phyloP scores from a whole-genome alignment of 2,329 filamentous ascomycete species.

The Curvularia sp. region DNA sequence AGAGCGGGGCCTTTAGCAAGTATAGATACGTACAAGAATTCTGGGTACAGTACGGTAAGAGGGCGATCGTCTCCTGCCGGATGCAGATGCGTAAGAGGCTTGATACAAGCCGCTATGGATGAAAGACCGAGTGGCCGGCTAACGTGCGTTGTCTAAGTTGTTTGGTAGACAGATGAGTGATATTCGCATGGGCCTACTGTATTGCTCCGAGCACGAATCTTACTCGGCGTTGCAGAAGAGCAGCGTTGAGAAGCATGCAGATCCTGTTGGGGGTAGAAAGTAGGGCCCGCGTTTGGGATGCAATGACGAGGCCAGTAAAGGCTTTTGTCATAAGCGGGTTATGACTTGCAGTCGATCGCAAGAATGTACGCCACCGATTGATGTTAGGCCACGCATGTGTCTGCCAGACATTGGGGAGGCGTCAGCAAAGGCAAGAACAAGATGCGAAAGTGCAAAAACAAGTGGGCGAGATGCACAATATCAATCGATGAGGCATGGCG shows the following conservation, averaged over 20 bases:
- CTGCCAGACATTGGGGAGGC: background rate
- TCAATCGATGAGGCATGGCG: background rate
- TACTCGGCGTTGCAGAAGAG: constrained; percentile 7
- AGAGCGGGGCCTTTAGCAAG: constrained; percentile 1
- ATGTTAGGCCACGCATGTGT: constrained; percentile 9
- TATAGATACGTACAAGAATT: background rate
- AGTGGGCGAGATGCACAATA: constrained; percentile 3
- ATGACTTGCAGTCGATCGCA: constrained; percentile 21
- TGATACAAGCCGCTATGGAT: background rate
- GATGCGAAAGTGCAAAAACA: background rate
- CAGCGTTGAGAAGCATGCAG: constrained; percentile 4
- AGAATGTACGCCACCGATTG: constrained; percentile 16
- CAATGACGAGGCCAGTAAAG: constrained; percentile 20
- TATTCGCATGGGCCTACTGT: background rate
- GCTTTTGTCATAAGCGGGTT: constrained; percentile 16
- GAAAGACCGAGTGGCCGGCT: background rate
- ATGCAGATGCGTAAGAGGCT: background rate
- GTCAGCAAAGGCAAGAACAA: background rate
- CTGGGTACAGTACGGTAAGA: background rate
- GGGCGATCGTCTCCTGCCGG: background rate
- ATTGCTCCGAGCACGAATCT: background rate
- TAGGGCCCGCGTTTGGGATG: constrained; percentile 8
- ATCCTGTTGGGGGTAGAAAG: constrained; percentile 6
- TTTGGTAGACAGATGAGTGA: background rate
- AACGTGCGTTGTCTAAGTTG: background rate